Evolutionary conservation across 805 yeast genomes (phyloP).

Genomic region (Monosporozyma unispora): DNA sequence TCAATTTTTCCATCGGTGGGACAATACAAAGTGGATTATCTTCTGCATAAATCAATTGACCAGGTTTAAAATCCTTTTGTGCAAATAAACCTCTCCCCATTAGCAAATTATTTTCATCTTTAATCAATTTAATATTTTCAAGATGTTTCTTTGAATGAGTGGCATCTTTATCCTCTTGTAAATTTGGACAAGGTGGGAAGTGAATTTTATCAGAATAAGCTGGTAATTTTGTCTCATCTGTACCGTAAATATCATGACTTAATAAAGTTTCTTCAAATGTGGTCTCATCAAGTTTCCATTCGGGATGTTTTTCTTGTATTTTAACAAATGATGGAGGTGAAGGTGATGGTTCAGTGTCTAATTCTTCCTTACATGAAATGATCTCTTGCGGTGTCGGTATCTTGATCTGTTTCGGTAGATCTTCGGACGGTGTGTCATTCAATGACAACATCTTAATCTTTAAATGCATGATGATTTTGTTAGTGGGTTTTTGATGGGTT

Average conservation of each 20-base stretch:
- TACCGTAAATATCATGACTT: constrained; percentile 44
- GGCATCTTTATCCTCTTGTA: background rate
- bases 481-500: too few species aligned
- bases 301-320: constrained; percentile 43
- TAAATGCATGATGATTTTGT: constrained; percentile 14
- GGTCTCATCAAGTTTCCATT: constrained; percentile 57
- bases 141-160: background rate
- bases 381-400: constrained; percentile 53
- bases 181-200: constrained; percentile 3
- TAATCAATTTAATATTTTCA: background rate
- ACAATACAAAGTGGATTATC: constrained; percentile 46
- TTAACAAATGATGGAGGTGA: constrained; percentile 45
- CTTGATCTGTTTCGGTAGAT: constrained; percentile 11
- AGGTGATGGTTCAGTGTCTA: constrained; percentile 47
- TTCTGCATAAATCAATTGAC: constrained; percentile 55
- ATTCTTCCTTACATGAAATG: constrained; percentile 58
- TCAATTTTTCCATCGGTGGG: constrained; percentile 59
- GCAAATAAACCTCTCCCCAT: constrained; percentile 38
- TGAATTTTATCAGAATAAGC: constrained; percentile 40
- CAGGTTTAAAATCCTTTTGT: constrained; percentile 37
- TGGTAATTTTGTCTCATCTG: constrained; percentile 38
- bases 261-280: constrained; percentile 47
- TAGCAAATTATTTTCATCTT: background rate
- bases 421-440: constrained; percentile 14
- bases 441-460: constrained; percentile 19